Evolutionary conservation across 495 filamentous ascomycete species (phyloP), one percentile per base, ranked within the genome.

Genomic region (Cladorrhinum samala): DNA sequence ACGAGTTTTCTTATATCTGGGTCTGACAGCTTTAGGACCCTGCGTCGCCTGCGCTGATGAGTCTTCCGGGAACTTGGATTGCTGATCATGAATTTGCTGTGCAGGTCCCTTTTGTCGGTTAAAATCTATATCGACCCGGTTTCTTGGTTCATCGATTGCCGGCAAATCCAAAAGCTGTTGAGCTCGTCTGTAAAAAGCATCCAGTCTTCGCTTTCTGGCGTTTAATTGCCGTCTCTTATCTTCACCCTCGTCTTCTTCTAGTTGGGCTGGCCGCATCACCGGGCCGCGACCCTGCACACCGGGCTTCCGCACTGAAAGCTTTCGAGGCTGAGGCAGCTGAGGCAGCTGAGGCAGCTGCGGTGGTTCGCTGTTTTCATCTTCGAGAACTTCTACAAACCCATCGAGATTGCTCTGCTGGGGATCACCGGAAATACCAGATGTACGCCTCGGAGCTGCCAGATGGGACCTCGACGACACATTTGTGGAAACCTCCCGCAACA

Each of bases 151-250:
- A 53, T 61, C 41, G 40, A 48, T 55, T 19, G 58, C 40, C 11
- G 60, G 40, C 7, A 53, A 39, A 7, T 60, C 50, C 37, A 57
- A 48, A n/a, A 48, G 56, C 58, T 55, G 68, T 43, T 52, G 69
- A 16, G 51, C 75, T 68, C 52, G 68, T 63, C 61, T 69, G 63
- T 66, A 82, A 57, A 72, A 68, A 57, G 69, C 66, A 64, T 80
- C 77, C 11, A 80, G 55, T 8, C 62, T 59, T 50, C 67, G 72
- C 52, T 79, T 81, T 36, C 70, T 66, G 5, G 62, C 54, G 30
- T 48, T 63, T 44, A 76, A 75, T 52, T 48, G 66, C 56, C 52
- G 57, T 25, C 40, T 59, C 47, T 23, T 55, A 44, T 60, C 55
- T 20, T 62, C 67, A 30, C 7, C 39, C 51, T 69, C 65, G 9